Conservation (phyloP, 352 stramenopile genomes). For the Phytopythium cucurbitacearum region DNA sequence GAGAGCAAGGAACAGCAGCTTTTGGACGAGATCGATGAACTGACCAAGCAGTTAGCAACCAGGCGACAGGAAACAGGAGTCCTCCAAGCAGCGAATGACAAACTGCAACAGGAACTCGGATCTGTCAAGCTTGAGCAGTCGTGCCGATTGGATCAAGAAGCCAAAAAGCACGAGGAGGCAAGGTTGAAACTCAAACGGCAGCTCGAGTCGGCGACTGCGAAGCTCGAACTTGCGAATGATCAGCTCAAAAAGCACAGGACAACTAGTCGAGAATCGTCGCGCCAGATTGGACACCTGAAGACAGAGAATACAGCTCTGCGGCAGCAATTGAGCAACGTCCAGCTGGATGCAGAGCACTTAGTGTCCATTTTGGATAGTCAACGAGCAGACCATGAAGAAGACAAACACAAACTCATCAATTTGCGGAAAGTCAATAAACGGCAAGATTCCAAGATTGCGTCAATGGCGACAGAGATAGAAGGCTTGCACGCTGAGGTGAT, state of each 20-base stretch:
- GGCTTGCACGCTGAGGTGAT: slow-evolving; percentile 24
- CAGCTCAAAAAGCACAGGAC: slow-evolving; percentile 39
- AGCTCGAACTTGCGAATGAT: slow-evolving; percentile 15
- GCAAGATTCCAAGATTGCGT: slow-evolving; percentile 7
- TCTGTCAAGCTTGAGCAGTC: not conserved
- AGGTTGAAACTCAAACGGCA: slow-evolving; percentile 28
- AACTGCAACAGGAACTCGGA: slow-evolving; percentile 20
- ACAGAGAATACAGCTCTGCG: slow-evolving; percentile 30
- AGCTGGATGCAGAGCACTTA: slow-evolving; percentile 38
- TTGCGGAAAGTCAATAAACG: slow-evolving; percentile 21
- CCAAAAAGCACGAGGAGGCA: slow-evolving; percentile 25
- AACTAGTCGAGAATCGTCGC: slow-evolving; percentile 25
- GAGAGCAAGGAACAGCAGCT: slow-evolving; percentile 30
- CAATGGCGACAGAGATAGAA: slow-evolving; percentile 11
- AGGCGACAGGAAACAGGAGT: slow-evolving; percentile 6
- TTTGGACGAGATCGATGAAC: slow-evolving; percentile 11
- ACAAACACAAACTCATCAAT: slow-evolving; percentile 15
- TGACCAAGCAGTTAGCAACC: slow-evolving; percentile 11
- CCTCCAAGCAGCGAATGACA: slow-evolving; percentile 3
- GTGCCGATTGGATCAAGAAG: not conserved
- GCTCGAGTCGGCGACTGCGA: slow-evolving; percentile 14
- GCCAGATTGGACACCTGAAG: slow-evolving; percentile 22
- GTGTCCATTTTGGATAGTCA: slow-evolving; percentile 39
- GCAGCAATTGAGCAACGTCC: slow-evolving; percentile 31
- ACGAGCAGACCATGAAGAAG: slow-evolving; percentile 16